These are phyloP conservation scores for Camelina neglecta DNA, from an alignment of 345 rosid species.

Conservation along the genomic window DNA sequence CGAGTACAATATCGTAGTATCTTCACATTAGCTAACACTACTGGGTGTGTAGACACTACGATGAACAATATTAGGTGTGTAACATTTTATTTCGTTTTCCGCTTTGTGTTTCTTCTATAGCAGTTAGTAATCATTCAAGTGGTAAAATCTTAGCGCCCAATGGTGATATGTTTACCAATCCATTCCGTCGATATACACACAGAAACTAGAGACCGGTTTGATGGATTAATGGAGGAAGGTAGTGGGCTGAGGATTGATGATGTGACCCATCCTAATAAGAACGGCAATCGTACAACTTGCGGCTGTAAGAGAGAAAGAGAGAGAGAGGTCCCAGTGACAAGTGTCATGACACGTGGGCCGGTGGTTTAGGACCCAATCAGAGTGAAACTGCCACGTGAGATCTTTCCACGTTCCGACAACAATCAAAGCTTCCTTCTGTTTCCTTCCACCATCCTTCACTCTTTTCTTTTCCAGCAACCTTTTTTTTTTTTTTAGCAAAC, in stretches of 20 bases:
- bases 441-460: constrained; percentile 10
- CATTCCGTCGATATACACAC: neutral
- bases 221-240: constrained; percentile 8
- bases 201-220: neutral
- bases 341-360: constrained; percentile 49
- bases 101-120: too few species aligned
- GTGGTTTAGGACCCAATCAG: constrained; percentile 38
- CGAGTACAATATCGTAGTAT: too few species aligned
- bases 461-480: too few species aligned
- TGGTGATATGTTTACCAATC: neutral
- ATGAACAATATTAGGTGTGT: too few species aligned
- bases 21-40: too few species aligned
- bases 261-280: constrained; percentile 36
- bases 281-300: constrained; percentile 36
- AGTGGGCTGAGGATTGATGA: constrained; percentile 24
- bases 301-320: constrained; percentile 13
- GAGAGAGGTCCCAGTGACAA: constrained; percentile 35
- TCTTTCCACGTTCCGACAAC: constrained; percentile 34
- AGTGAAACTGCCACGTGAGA: constrained; percentile 42
- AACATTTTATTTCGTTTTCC: too few species aligned
- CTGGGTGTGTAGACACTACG: too few species aligned
- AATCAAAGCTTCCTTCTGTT: constrained; percentile 24
- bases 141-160: neutral
- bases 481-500: too few species aligned
- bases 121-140: neutral